phyloP scores from a whole-genome alignment of 2,329 filamentous ascomycete species.

The Claviceps paspali region DNA sequence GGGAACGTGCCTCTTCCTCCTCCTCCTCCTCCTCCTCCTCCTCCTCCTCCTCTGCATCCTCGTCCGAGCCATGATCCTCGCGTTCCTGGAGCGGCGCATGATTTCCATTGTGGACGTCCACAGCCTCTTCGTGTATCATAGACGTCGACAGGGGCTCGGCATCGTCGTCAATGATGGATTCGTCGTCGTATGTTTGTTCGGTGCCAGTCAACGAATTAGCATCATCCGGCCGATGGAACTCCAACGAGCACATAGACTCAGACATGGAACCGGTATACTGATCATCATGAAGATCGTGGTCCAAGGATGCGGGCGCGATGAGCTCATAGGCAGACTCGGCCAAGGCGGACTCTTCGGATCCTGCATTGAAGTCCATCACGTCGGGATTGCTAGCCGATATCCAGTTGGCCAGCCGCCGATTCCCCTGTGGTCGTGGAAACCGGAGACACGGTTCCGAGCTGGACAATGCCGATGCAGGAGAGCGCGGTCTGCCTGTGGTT shows the following conservation, averaged over 20 bases:
- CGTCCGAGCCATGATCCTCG: slow-evolving; percentile 9
- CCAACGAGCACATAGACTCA: slow-evolving; percentile 35
- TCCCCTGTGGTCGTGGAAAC: slow-evolving; percentile 41
- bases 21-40: background rate
- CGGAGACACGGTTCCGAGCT: slow-evolving; percentile 35
- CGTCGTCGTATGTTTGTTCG: slow-evolving; percentile 31
- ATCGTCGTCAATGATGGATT: slow-evolving; percentile 21
- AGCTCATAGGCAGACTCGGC: slow-evolving; percentile 43
- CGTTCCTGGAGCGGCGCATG: background rate
- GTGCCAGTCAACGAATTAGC: slow-evolving; percentile 35
- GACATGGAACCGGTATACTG: slow-evolving; percentile 30
- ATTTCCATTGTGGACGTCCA: slow-evolving; percentile 4
- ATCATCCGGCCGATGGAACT: slow-evolving; percentile 33
- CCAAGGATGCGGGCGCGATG: slow-evolving; percentile 34
- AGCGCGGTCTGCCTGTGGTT: slow-evolving; percentile 8
- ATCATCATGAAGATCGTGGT: slow-evolving; percentile 37
- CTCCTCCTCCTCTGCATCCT: slow-evolving; percentile 12
- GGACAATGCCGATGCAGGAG: slow-evolving; percentile 14
- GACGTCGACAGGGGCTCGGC: slow-evolving; percentile 7
- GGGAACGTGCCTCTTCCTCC: slow-evolving; percentile 21
- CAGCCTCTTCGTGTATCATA: slow-evolving; percentile 6
- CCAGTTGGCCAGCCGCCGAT: slow-evolving; percentile 41
- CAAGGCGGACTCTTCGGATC: slow-evolving; percentile 34
- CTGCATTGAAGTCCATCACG: slow-evolving; percentile 34
- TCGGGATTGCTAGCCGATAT: slow-evolving; percentile 41